These are phyloP conservation scores for Haplosporangium sp. DNA, from an alignment of 371 early-diverging fungal genomes.

Conservation along the genomic window DNA sequence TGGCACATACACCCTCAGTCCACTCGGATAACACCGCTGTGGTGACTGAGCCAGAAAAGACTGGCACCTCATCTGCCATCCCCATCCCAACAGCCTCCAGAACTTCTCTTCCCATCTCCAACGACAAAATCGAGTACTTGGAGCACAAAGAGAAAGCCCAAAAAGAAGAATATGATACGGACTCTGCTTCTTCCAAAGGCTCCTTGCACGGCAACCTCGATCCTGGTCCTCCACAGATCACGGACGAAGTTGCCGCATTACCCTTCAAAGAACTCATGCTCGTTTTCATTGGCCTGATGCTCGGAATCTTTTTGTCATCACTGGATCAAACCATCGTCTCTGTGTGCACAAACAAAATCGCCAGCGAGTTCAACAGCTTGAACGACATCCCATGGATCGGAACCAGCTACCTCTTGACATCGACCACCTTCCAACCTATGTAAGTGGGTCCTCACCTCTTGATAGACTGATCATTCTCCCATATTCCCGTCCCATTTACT, in stretches of 20 bases:
- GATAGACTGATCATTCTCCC: background rate
- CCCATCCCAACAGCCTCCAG: slow-evolving; percentile 1
- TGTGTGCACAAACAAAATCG: slow-evolving; percentile 63
- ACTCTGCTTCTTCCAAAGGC: slow-evolving; percentile 18
- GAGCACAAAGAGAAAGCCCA: slow-evolving; percentile 8
- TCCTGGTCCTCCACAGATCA: slow-evolving; percentile 13
- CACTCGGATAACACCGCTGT: slow-evolving; percentile 39
- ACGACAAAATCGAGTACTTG: slow-evolving; percentile 21
- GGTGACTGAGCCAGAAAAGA: slow-evolving; percentile 32
- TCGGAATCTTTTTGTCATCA: slow-evolving; percentile 74
- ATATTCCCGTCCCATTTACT: background rate
- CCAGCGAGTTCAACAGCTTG: slow-evolving; percentile 66
- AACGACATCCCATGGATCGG: slow-evolving; percentile 74
- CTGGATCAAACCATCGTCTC: slow-evolving; percentile 81
- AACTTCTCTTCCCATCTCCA: slow-evolving; percentile 15
- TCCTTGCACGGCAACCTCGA: slow-evolving; percentile 26
- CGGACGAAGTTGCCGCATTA: slow-evolving; percentile 11
- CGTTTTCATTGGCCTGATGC: slow-evolving; percentile 55
- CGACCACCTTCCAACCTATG: slow-evolving; percentile 62
- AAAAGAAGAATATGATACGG: slow-evolving; percentile 2
- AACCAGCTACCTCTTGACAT: slow-evolving; percentile 70
- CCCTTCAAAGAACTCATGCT: slow-evolving; percentile 49
- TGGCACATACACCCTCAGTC: slow-evolving; percentile 22
- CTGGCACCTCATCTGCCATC: slow-evolving; percentile 16
- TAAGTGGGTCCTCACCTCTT: background rate